Conservation (phyloP, 768 basidiomycete genomes). For the Coprinopsis marcescibilis region DNA sequence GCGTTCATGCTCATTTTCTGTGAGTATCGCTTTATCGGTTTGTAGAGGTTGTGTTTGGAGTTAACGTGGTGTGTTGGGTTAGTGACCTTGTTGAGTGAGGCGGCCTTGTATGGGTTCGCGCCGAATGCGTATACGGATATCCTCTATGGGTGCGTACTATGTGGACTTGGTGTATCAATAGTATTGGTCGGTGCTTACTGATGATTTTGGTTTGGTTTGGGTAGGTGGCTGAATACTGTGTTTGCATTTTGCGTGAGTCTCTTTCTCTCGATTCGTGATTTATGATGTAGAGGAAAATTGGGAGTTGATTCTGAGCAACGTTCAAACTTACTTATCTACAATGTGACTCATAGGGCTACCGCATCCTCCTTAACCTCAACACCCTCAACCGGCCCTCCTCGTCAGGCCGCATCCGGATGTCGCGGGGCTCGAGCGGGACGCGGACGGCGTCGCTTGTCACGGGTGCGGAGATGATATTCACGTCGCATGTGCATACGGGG, state of each 20-base stretch:
- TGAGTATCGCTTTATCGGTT: slow-evolving; percentile 17
- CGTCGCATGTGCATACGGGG: too few relatives aligned
- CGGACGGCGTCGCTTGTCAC: too few relatives aligned
- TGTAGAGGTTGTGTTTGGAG: background rate
- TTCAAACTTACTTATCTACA: background rate
- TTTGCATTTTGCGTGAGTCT: slow-evolving; percentile 5
- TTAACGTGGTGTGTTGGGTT: background rate
- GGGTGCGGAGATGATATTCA: too few relatives aligned
- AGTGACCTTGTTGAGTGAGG: slow-evolving; percentile 4
- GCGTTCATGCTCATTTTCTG: slow-evolving; percentile 36
- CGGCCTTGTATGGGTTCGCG: slow-evolving; percentile 3
- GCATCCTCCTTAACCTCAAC: slow-evolving; percentile 8
- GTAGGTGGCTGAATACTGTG: slow-evolving; percentile 6
- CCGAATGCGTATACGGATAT: slow-evolving; percentile 4
- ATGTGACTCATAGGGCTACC: background rate
- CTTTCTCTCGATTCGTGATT: too few relatives aligned
- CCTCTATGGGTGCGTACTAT: background rate
- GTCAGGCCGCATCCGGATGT: too few relatives aligned
- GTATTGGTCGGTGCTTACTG: background rate
- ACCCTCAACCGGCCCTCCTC: too few relatives aligned
- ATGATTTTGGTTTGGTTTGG: background rate
- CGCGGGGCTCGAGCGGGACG: too few relatives aligned
- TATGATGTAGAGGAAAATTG: too few relatives aligned
- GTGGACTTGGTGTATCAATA: background rate
- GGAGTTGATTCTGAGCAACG: too few relatives aligned